Evolutionary conservation across 371 early-diverging fungal species (phyloP).

Genomic region (Saksenaea vasiformis): DNA sequence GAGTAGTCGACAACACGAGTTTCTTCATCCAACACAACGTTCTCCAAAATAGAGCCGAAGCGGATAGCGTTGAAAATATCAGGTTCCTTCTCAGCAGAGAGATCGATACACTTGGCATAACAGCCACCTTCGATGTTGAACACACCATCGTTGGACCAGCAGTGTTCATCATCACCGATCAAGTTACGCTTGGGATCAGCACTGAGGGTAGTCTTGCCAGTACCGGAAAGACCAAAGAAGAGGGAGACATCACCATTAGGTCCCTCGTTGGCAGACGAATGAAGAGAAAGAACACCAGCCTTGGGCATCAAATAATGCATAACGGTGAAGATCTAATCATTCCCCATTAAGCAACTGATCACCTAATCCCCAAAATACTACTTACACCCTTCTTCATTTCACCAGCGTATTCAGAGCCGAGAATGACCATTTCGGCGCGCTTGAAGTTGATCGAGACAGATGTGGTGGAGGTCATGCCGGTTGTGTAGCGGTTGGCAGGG

Average conservation of each 20-base stretch:
- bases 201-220: slow-evolving; percentile 97
- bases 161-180: slow-evolving; percentile 99
- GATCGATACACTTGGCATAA: slow-evolving; percentile 96
- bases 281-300: slow-evolving; percentile 94
- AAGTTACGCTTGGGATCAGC: slow-evolving; percentile 92
- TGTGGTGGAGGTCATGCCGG: slow-evolving; percentile 96
- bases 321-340: slow-evolving; percentile 83
- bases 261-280: slow-evolving; percentile 96
- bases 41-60: slow-evolving; percentile 95
- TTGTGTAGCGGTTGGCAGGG: slow-evolving; percentile 96
- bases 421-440: slow-evolving; percentile 82
- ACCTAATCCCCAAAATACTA: slow-evolving; percentile 2
- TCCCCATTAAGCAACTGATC: background rate
- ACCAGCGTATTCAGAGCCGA: slow-evolving; percentile 97
- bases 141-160: slow-evolving; percentile 94
- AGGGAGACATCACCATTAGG: slow-evolving; percentile 90
- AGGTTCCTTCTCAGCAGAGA: slow-evolving; percentile 95
- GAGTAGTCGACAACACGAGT: slow-evolving; percentile 89
- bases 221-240: slow-evolving; percentile 98
- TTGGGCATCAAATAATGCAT: slow-evolving; percentile 99
- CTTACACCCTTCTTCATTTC: slow-evolving; percentile 98
- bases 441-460: slow-evolving; percentile 92
- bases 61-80: slow-evolving; percentile 96
- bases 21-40: slow-evolving; percentile 85
- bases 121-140: slow-evolving; percentile 99